phyloP scores from a whole-genome alignment of 164 flowering plant genomes.

The Stephania japonica region DNA sequence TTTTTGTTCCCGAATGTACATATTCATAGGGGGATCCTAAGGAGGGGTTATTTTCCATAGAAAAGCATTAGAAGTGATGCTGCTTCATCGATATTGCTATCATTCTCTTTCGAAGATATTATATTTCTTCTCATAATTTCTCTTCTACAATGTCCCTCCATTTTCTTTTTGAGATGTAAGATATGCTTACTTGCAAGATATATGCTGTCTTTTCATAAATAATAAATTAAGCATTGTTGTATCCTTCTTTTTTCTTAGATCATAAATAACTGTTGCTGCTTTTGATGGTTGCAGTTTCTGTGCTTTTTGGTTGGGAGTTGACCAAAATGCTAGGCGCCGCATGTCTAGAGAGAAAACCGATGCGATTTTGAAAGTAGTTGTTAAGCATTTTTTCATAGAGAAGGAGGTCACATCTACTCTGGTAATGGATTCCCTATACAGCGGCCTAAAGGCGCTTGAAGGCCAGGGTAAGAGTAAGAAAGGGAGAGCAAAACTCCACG shows the following conservation, averaged over 20 bases:
- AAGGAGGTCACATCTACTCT: constrained; percentile 96
- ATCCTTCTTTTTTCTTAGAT: neutral
- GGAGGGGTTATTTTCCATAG: too few species aligned
- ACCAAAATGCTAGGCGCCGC: constrained; percentile 57
- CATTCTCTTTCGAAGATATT: neutral
- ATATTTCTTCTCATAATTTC: neutral
- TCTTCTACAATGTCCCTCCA: neutral
- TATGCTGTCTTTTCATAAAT: neutral
- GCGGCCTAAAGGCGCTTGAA: constrained; percentile 93
- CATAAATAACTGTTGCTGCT: neutral
- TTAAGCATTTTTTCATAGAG: constrained; percentile 86
- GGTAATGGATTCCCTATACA: constrained; percentile 96
- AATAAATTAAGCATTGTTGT: neutral
- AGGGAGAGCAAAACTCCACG: constrained; percentile 38
- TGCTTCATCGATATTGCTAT: neutral
- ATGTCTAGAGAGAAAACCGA: constrained; percentile 86
- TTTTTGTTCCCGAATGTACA: too few species aligned
- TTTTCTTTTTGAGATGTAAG: neutral
- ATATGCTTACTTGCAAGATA: neutral
- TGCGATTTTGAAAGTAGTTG: constrained; percentile 72
- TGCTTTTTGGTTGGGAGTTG: constrained; percentile 82
- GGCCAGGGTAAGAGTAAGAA: constrained; percentile 56
- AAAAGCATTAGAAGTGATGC: neutral
- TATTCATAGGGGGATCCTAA: too few species aligned
- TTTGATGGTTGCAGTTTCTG: constrained; percentile 59